Conservation (phyloP, 768 basidiomycete genomes). For the Tephrocybe sp. region DNA sequence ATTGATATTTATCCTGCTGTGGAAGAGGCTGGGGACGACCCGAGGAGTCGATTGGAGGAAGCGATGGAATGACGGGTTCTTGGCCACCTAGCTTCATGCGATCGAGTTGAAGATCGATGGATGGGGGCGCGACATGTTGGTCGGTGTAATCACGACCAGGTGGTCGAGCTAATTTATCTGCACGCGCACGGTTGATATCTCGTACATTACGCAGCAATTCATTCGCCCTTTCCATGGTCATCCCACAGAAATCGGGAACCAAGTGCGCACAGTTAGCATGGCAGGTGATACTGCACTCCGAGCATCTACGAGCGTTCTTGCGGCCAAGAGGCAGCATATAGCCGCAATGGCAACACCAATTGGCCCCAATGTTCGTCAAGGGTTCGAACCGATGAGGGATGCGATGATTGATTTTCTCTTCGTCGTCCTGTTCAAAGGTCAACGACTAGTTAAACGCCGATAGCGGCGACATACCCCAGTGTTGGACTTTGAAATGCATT, state of each 20-base stretch:
- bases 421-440: slow-evolving; percentile 78
- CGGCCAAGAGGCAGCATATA: slow-evolving; percentile 96
- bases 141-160: slow-evolving; percentile 30
- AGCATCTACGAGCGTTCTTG: slow-evolving; percentile 94
- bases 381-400: slow-evolving; percentile 98
- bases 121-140: slow-evolving; percentile 29
- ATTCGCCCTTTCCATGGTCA: slow-evolving; percentile 99
- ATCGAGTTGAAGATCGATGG: slow-evolving; percentile 37
- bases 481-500: slow-evolving; percentile 97
- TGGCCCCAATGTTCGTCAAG: slow-evolving; percentile 94
- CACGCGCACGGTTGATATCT: slow-evolving; percentile 79
- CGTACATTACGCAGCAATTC: slow-evolving; percentile 86
- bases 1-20: slow-evolving; percentile 37
- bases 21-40: slow-evolving; percentile 31
- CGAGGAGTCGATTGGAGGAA: slow-evolving; percentile 31
- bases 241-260: slow-evolving; percentile 98
- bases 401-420: slow-evolving; percentile 98
- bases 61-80: slow-evolving; percentile 31
- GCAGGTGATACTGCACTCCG: slow-evolving; percentile 95
- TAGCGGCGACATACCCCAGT: slow-evolving; percentile 65
- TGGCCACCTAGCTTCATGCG: slow-evolving; percentile 42
- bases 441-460: slow-evolving; percentile 1
- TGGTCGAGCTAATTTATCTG: slow-evolving; percentile 43
- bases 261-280: slow-evolving; percentile 97
- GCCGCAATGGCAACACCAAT: slow-evolving; percentile 99